phyloP scores from a whole-genome alignment of 2,329 filamentous ascomycete genomes.

The Dactylella cylindrospora region DNA sequence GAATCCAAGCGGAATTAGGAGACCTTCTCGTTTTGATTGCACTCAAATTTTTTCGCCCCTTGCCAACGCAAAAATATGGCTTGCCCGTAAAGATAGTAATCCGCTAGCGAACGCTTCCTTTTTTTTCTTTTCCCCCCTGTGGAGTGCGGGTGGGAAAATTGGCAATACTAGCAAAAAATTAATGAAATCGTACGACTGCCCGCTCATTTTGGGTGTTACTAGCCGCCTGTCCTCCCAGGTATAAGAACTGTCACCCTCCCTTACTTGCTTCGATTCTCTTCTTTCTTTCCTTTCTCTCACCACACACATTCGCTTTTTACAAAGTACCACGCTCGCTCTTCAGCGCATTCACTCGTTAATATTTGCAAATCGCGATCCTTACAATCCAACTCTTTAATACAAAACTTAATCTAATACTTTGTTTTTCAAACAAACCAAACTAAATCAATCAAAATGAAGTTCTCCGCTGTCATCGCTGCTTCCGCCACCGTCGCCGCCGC shows the following conservation, averaged over 20 bases:
- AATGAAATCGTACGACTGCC: slow-evolving; percentile 39
- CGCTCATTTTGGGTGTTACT: slow-evolving; percentile 10
- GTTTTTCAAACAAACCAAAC: slow-evolving; percentile 37
- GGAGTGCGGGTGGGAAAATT: too few species aligned
- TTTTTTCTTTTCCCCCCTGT: too few species aligned
- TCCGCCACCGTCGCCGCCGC: slow-evolving; percentile 27
- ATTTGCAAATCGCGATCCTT: slow-evolving; percentile 43
- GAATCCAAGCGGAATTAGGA: slow-evolving; percentile 36
- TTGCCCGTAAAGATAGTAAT: not conserved
- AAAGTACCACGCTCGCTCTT: slow-evolving; percentile 45
- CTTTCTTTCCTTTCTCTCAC: slow-evolving; percentile 39
- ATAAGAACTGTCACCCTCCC: slow-evolving; percentile 43
- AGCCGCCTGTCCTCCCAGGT: slow-evolving; percentile 21
- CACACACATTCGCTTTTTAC: slow-evolving; percentile 45
- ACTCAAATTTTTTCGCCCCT: slow-evolving; percentile 24
- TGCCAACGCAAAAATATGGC: slow-evolving; percentile 10
- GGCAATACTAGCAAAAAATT: slow-evolving; percentile 6
- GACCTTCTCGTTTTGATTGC: slow-evolving; percentile 43
- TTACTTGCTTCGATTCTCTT: slow-evolving; percentile 29
- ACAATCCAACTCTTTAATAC: too few species aligned
- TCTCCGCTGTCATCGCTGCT: slow-evolving; percentile 37
- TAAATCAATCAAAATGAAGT: slow-evolving; percentile 44
- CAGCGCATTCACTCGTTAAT: slow-evolving; percentile 45
- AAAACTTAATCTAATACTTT: slow-evolving; percentile 25
- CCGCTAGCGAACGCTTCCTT: too few species aligned